Evolutionary conservation across 78 protist species (phyloP).

Genomic region (Dictyostelium firmibasis): DNA sequence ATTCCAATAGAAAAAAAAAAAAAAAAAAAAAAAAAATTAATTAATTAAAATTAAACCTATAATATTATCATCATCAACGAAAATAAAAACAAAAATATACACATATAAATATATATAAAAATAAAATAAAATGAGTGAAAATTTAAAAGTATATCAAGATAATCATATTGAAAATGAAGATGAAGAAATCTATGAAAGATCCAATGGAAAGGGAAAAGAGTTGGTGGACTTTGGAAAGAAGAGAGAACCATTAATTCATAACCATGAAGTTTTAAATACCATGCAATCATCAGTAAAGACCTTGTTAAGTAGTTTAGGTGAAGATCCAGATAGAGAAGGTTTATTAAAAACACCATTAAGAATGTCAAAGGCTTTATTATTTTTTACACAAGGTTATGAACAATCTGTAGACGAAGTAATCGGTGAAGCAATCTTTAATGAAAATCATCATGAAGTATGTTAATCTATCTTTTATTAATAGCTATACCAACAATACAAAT

Average conservation of each 20-base stretch:
- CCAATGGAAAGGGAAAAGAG: background rate
- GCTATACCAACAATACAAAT: no score
- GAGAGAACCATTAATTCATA: background rate
- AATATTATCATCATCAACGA: background rate
- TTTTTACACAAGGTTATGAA: conserved; percentile 94
- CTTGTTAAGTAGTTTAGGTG: conserved; percentile 55
- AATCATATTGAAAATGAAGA: conserved; percentile 37
- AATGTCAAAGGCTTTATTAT: conserved; percentile 90
- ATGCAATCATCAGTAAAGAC: conserved; percentile 30
- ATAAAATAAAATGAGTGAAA: background rate
- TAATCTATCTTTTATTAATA: no score
- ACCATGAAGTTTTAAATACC: background rate
- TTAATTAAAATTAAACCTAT: no score
- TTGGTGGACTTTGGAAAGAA: background rate
- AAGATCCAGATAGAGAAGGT: conserved; percentile 79
- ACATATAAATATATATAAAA: background rate
- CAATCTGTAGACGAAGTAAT: conserved; percentile 83
- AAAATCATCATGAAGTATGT: conserved; percentile 87
- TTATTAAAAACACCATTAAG: conserved; percentile 91
- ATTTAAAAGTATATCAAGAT: conserved; percentile 16
- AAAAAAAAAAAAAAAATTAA: no score
- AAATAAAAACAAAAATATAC: no score
- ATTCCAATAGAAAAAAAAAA: no score
- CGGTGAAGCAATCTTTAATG: conserved; percentile 92
- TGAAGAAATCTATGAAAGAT: conserved; percentile 43